These are phyloP conservation scores for Exserohilum rostratum DNA, from an alignment of 2,329 filamentous ascomycete genomes.

Conservation along the genomic window DNA sequence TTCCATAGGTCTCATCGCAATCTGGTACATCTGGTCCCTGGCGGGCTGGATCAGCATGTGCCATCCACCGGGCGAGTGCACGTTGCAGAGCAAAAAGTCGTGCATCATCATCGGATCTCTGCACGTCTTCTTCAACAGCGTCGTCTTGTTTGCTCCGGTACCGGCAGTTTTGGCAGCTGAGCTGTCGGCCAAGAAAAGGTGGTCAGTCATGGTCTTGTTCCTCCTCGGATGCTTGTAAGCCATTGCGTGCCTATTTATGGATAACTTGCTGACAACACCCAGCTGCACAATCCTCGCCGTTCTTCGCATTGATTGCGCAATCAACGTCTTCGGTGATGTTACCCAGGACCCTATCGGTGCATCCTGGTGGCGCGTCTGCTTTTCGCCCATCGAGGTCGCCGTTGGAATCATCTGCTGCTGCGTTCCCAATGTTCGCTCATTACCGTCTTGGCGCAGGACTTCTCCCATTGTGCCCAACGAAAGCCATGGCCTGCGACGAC, in stretches of 20 bases:
- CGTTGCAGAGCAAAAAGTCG: conserved; percentile 20
- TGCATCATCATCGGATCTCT: conserved; percentile 27
- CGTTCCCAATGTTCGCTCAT: conserved; percentile 21
- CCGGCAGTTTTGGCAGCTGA: conserved; percentile 21
- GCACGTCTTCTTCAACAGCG: conserved; percentile 25
- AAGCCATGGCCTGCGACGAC: conserved; percentile 20
- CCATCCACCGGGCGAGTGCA: conserved; percentile 25
- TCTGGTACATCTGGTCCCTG: conserved; percentile 25
- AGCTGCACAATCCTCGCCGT: conserved; percentile 26
- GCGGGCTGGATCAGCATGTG: conserved; percentile 25
- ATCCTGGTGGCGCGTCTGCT: conserved; percentile 28
- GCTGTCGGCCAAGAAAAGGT: conserved; percentile 19
- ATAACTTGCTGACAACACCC: conserved; percentile 4
- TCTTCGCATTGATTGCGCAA: conserved; percentile 27
- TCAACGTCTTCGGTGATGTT: conserved; percentile 24
- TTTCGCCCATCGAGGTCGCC: conserved; percentile 29
- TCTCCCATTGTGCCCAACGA: conserved; percentile 12
- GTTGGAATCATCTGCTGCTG: conserved; percentile 28
- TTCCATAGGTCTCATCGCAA: conserved; percentile 16
- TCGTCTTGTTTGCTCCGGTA: conserved; percentile 18
- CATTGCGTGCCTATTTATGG: neutral
- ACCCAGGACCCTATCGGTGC: conserved; percentile 22
- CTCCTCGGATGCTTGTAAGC: conserved; percentile 28
- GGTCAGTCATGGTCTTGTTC: conserved; percentile 15
- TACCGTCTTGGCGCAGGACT: conserved; percentile 16